phyloP scores from a whole-genome alignment of 2,329 filamentous ascomycete species.

The Cladosporium austrohemisphaericum region DNA sequence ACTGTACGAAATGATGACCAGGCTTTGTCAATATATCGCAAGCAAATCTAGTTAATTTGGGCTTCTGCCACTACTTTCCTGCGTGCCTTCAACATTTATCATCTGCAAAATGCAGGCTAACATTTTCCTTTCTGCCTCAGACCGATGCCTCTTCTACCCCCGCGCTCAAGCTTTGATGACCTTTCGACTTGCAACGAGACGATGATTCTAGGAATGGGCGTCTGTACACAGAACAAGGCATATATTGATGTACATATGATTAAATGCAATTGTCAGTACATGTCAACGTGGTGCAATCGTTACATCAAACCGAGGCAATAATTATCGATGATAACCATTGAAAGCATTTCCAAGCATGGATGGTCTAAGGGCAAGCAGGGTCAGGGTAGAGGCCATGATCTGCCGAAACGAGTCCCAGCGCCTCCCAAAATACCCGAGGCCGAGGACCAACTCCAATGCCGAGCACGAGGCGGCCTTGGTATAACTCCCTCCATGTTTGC shows the following conservation, averaged over 20 bases:
- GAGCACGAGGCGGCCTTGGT: slow-evolving; percentile 11
- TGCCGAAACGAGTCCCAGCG: too few species aligned
- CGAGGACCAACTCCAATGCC: slow-evolving; percentile 7
- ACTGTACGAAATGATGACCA: slow-evolving; percentile 11
- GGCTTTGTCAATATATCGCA: not conserved
- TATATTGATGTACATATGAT: not conserved
- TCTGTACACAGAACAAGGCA: not conserved
- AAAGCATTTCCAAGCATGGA: too few species aligned
- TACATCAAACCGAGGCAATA: too few species aligned
- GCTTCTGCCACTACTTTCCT: not conserved
- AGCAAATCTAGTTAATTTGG: not conserved
- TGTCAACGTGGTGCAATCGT: too few species aligned
- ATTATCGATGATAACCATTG: too few species aligned
- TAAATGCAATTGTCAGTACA: not conserved
- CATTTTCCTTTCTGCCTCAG: slow-evolving; percentile 1
- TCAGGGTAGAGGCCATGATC: too few species aligned
- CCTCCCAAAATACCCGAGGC: slow-evolving; percentile 5
- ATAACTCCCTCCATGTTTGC: not conserved
- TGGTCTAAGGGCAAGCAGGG: too few species aligned
- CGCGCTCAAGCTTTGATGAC: slow-evolving; percentile 9
- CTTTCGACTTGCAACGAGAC: too few species aligned
- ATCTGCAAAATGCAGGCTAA: slow-evolving; percentile 3
- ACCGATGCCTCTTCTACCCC: slow-evolving; percentile 3
- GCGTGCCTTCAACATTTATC: not conserved
- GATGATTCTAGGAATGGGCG: too few species aligned